Percentiles rank a stretch among this genome's conserved stretches.
phyloP scores from a whole-genome alignment of 192 early-diverging fungal genomes.

The Coemansia sp. region DNA sequence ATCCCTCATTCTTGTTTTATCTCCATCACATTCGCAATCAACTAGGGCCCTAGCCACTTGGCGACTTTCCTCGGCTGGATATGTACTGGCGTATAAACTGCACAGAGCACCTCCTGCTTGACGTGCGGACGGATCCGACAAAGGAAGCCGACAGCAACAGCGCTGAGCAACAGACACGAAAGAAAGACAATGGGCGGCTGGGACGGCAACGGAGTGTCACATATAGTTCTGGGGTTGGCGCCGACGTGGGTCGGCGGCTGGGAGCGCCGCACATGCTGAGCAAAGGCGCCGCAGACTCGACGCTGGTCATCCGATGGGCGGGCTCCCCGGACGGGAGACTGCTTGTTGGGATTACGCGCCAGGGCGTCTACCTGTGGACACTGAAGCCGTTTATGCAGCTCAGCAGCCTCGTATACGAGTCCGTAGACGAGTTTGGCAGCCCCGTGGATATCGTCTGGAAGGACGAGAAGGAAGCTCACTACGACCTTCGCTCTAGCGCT shows the following conservation, averaged over 20 bases:
- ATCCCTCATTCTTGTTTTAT: neutral
- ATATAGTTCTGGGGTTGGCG: slow-evolving; percentile 20
- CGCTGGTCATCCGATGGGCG: slow-evolving; percentile 26
- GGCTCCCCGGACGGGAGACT: slow-evolving; percentile 26
- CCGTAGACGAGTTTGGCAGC: slow-evolving; percentile 30
- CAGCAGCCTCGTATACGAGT: slow-evolving; percentile 38
- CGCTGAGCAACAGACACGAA: slow-evolving; percentile 2
- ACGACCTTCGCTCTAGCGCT: neutral
- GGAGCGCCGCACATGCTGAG: neutral
- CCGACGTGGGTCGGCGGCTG: neutral
- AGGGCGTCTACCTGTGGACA: slow-evolving; percentile 46
- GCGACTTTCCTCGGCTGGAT: neutral
- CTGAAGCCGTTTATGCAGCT: slow-evolving; percentile 44
- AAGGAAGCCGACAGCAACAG: neutral
- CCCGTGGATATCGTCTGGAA: slow-evolving; percentile 42
- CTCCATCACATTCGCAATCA: neutral
- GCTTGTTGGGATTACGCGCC: slow-evolving; percentile 31
- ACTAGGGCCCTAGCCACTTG: neutral
- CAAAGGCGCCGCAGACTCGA: slow-evolving; percentile 1
- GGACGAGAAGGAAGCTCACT: neutral
- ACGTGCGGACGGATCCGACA: slow-evolving; percentile 13
- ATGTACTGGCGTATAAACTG: slow-evolving; percentile 55
- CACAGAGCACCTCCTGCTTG: slow-evolving; percentile 43
- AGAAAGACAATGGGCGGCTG: neutral
- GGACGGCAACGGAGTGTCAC: slow-evolving; percentile 38